Percentiles rank a stretch among this genome's conserved stretches.
Conservation (phyloP, 177 flowering plant species). For the Tripterygium wilfordii region DNA sequence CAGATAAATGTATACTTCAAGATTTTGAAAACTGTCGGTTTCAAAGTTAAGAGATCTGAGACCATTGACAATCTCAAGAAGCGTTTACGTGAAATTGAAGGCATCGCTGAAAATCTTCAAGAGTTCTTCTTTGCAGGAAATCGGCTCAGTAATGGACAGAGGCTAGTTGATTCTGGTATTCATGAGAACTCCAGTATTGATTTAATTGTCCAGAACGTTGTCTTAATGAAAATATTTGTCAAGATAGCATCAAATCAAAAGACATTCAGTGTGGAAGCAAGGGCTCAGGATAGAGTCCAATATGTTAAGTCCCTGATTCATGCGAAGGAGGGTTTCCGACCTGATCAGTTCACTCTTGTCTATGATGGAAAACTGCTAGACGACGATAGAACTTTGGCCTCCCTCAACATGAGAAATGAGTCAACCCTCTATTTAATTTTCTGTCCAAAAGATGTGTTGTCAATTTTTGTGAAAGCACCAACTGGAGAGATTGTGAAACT, state of each 20-base stretch:
- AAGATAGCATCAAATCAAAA: slow-evolving; percentile 10
- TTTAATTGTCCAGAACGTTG: slow-evolving; percentile 5
- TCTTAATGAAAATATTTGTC: slow-evolving; percentile 6
- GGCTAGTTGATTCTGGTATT: slow-evolving; percentile 18
- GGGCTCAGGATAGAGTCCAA: slow-evolving; percentile 8
- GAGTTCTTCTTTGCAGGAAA: slow-evolving; percentile 15
- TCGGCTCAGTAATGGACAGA: slow-evolving; percentile 13
- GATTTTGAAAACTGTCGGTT: slow-evolving; percentile 20
- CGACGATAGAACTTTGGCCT: slow-evolving; percentile 13
- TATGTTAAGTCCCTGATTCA: slow-evolving; percentile 12
- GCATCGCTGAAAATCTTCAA: slow-evolving; percentile 13
- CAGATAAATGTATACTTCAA: slow-evolving; percentile 18
- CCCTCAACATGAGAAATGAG: not conserved
- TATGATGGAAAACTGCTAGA: slow-evolving; percentile 13
- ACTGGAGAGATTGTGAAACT: slow-evolving; percentile 3
- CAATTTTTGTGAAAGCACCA: slow-evolving; percentile 7
- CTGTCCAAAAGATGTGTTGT: slow-evolving; percentile 8
- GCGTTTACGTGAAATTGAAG: slow-evolving; percentile 16
- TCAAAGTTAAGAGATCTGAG: slow-evolving; percentile 16
- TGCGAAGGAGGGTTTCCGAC: slow-evolving; percentile 9
- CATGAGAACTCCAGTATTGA: slow-evolving; percentile 20
- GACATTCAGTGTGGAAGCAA: slow-evolving; percentile 11
- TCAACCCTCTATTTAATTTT: slow-evolving; percentile 14
- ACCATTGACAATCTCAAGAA: slow-evolving; percentile 19
- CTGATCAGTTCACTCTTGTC: slow-evolving; percentile 5